These are phyloP conservation scores for Yamadazyma akitaensis DNA, from an alignment of 805 yeast genomes.

Conservation along the genomic window DNA sequence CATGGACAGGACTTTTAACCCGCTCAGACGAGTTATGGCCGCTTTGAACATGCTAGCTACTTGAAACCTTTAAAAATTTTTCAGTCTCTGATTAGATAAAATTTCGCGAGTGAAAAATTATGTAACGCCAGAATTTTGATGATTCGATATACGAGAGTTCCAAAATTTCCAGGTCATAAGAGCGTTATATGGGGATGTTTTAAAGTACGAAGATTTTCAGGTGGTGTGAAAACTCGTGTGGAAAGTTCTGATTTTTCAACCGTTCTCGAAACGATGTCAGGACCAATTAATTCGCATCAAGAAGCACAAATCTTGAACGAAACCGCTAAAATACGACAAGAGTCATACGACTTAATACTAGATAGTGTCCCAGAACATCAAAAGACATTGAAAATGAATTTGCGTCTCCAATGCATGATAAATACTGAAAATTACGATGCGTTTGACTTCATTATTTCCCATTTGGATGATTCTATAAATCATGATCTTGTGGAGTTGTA, in stretches of 20 bases:
- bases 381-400: background rate
- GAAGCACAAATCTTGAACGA: background rate
- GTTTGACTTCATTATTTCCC: conserved; percentile 2
- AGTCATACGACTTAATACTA: background rate
- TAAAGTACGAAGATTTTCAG: background rate
- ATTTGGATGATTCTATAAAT: conserved; percentile 5
- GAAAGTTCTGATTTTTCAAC: background rate
- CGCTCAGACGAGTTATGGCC: conserved; percentile 1
- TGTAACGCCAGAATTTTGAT: background rate
- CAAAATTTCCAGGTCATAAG: background rate
- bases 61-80: conserved; percentile 1
- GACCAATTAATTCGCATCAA: background rate
- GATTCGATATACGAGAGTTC: background rate
- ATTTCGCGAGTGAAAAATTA: conserved; percentile 4
- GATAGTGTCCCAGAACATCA: background rate
- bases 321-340: background rate
- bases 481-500: conserved; percentile 11
- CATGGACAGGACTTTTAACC: background rate
- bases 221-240: background rate
- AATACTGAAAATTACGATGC: background rate
- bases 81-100: conserved; percentile 2
- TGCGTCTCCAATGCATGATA: conserved; percentile 1
- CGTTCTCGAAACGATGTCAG: background rate
- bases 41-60: conserved; percentile 4
- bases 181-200: background rate